Base-by-base conservation (phyloP, 257 asterid species). In the Capsicum pubescens region DNA sequence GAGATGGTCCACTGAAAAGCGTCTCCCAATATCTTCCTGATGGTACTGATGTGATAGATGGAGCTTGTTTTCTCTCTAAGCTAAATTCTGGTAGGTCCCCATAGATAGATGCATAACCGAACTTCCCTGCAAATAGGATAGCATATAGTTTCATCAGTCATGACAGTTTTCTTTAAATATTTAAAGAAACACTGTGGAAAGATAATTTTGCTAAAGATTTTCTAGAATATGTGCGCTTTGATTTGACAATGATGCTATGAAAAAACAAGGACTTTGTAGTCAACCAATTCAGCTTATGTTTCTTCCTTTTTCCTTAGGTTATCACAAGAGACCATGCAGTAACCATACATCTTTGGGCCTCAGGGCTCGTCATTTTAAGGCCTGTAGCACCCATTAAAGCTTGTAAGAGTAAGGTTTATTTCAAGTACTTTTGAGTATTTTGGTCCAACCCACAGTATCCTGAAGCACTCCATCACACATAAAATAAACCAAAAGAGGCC, bases 1-100 rank as follows among this genome's bases (percentile, higher is more conserved):
- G 98, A 83, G 99, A 93, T 79, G 98, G 95, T 64, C 98, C 99
- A 66, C 92, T 88, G 85, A 92, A 93, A 84, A 96, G 70, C 16
- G 89, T 90, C 86, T 90, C 93, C 98, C 95, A 93, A n/a, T 82
- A 74, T 81, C 88, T 90, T 39, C 86, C 97, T 8, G 92, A 85
- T 11, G 90, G 83, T 80, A 85, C 83, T 19, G 90, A 84, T 50
- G 87, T 82, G 79, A 84, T 79, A 2, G 48, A 16, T 44, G 86
- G 84, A 10, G 88, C 84, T 68, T 85, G 74, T 8, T 91, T 90
- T 60, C 63, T 85, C 86, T 88, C 82, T 84, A 90, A 48, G 35
- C 86, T 88, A 84, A 90, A 89, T 80, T 90, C 95, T 2, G 97
- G 93, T 64, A 94, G 88, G 81, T 94, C 95, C 48, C 98, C 98